A percentile compares a stretch with the other conserved stretches of the same genome.
Conservation (phyloP, 495 filamentous ascomycete species). For the Trichoderma orchidacearum region DNA sequence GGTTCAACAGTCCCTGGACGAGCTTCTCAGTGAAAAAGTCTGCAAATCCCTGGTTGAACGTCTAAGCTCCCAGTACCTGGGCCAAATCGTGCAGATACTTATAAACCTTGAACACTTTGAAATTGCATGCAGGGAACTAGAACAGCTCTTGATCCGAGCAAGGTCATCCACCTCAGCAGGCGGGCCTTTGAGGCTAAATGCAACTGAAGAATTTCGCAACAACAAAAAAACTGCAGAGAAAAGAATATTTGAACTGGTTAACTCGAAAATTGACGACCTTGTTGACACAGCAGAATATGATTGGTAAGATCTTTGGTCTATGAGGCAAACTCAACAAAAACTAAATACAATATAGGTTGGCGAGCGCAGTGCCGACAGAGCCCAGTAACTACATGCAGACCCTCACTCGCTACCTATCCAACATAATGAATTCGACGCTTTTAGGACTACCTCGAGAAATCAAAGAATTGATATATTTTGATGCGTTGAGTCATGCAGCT, state of each 20-base stretch:
- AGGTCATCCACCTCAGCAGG: constrained; percentile 66
- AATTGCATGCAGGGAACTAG: constrained; percentile 75
- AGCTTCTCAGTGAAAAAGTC: constrained; percentile 79
- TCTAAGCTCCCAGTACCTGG: constrained; percentile 81
- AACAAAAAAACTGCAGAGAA: constrained; percentile 96
- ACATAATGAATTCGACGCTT: constrained; percentile 90
- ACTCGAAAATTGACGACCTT: constrained; percentile 96
- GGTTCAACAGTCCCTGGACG: constrained; percentile 59
- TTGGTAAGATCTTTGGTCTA: constrained; percentile 41
- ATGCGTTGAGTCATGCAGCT: constrained; percentile 82
- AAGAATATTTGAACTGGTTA: constrained; percentile 95
- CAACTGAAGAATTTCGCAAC: constrained; percentile 71
- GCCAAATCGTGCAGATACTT: constrained; percentile 95
- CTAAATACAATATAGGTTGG: constrained; percentile 31
- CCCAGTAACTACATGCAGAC: constrained; percentile 90
- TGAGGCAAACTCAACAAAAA: neutral
- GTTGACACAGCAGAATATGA: constrained; percentile 95
- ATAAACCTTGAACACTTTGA: constrained; percentile 98
- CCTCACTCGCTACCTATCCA: constrained; percentile 80
- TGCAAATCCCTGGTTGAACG: constrained; percentile 81
- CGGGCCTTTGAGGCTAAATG: constrained; percentile 57
- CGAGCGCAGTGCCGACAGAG: constrained; percentile 46
- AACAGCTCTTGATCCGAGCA: constrained; percentile 66
- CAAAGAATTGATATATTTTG: constrained; percentile 95
- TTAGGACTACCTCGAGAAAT: constrained; percentile 86